Conservation (phyloP, 2,329 filamentous ascomycete genomes). For the Sarocladium brachiariae region DNA sequence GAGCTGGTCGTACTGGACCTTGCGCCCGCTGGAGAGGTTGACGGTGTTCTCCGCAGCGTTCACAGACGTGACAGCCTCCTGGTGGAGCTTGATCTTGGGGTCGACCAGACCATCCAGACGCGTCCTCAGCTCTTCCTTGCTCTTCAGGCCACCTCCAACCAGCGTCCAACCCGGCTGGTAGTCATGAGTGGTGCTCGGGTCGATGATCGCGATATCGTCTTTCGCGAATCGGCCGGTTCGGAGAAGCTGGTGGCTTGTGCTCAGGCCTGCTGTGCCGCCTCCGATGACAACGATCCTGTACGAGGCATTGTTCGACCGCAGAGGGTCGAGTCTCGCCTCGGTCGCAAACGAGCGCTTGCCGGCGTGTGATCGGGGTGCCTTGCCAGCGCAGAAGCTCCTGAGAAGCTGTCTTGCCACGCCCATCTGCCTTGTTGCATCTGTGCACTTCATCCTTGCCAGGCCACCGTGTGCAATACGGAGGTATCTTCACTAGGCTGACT, state of each 20-base stretch:
- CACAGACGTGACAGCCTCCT: slow-evolving; percentile 39
- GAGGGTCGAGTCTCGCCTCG: slow-evolving; percentile 1
- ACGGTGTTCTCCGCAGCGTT: slow-evolving; percentile 49
- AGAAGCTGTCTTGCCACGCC: background rate
- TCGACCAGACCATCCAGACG: slow-evolving; percentile 47
- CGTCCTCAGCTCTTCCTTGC: slow-evolving; percentile 48
- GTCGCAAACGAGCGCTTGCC: background rate
- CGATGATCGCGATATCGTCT: slow-evolving; percentile 58
- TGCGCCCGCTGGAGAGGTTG: slow-evolving; percentile 47
- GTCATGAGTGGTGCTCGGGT: slow-evolving; percentile 57
- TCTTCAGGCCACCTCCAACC: slow-evolving; percentile 59
- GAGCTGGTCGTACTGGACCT: slow-evolving; percentile 56
- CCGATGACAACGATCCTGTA: slow-evolving; percentile 3
- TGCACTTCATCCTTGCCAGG: background rate
- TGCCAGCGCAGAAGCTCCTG: background rate
- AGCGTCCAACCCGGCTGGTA: slow-evolving; percentile 67
- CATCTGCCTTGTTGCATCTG: background rate
- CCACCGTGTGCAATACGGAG: too few relatives aligned
- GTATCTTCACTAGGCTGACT: too few relatives aligned
- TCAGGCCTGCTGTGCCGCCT: background rate
- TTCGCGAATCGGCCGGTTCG: slow-evolving; percentile 47
- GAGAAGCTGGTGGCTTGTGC: slow-evolving; percentile 52
- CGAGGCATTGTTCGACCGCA: background rate
- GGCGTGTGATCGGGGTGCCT: background rate
- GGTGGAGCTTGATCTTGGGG: slow-evolving; percentile 50